Evolutionary conservation across 2,329 filamentous ascomycete species (phyloP), one percentile per base, ranked within the genome.

Genomic region (Apiospora rasikravindrae): DNA sequence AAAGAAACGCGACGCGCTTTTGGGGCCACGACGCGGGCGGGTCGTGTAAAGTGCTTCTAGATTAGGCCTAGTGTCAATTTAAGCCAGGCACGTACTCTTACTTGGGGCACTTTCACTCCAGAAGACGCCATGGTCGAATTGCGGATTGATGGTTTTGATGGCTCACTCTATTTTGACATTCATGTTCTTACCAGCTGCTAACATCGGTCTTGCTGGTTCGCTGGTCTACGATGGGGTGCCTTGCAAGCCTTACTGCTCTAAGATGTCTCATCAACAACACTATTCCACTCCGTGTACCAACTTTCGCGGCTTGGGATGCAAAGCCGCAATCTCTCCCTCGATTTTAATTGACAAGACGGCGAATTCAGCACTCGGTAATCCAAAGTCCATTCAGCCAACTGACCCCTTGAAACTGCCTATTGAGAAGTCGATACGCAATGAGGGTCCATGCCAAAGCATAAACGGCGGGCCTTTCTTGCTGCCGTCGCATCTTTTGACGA

Each of bases 321-420:
- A 6, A n/a, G 76, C 76, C 4, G 71, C 70, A 26, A 75, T 72
- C 8, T 70, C 74, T 16, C 53, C 61, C n/a, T 78, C 72, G 4
- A 72, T 73, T 24, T 70, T 72, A 24, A 79, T 69, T 0, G 76
- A 75, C 19, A 77, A 67, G 3, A 78, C 69, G 10, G 71, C 76
- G 37, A 77, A 77, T 53, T 79, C 73, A 5, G 73, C 49, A 14
- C 67, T 75, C 2, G 75, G 74, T 10, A 73, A n/a, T 3, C 71
- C 69, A 29, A 73, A 67, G 14, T 73, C 73, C 49, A 73, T 73
- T 73, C 74, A 76, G 13, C 70, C 71, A 49, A 49, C 8, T 49
- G 44, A 76, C 71, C 1, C 72, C 74, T 3, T 72, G 22, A 2
- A 79, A 69, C 0, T 77, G 68, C 22, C 70, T 69, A 49, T 19